phyloP scores from a whole-genome alignment of 192 early-diverging fungal genomes.

The Coemansia sp. region DNA sequence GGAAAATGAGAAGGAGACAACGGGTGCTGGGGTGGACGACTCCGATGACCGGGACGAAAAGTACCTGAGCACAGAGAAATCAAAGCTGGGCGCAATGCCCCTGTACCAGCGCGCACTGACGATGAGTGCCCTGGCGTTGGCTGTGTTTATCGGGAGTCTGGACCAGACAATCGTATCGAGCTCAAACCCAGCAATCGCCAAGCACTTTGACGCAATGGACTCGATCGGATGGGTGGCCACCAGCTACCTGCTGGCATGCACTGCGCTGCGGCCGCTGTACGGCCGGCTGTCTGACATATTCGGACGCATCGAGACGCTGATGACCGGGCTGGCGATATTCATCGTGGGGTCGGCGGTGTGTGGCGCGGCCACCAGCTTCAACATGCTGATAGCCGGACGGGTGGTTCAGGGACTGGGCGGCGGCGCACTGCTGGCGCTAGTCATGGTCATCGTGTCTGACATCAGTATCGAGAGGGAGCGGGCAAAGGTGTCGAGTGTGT shows the following conservation, averaged over 20 bases:
- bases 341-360: conserved; percentile 54
- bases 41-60: conserved; percentile 16
- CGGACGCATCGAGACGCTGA: conserved; percentile 62
- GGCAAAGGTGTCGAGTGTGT: conserved; percentile 59
- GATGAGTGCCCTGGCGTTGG: conserved; percentile 37
- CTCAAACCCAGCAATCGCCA: conserved; percentile 60
- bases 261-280: conserved; percentile 76
- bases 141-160: conserved; percentile 42
- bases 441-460: conserved; percentile 67
- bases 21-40: background rate
- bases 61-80: conserved; percentile 13
- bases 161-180: conserved; percentile 68
- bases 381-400: conserved; percentile 65
- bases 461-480: conserved; percentile 62
- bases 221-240: conserved; percentile 76
- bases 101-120: conserved; percentile 20
- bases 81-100: conserved; percentile 23
- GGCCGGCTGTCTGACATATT: conserved; percentile 82
- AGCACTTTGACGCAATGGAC: conserved; percentile 56
- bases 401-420: conserved; percentile 67
- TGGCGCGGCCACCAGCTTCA: conserved; percentile 60
- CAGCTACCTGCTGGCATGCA: conserved; percentile 63
- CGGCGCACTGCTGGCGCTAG: conserved; percentile 61
- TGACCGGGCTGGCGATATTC: conserved; percentile 57
- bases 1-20: background rate